Evolutionary conservation across 2,329 filamentous ascomycete species (phyloP), one percentile per base, ranked within the genome.

Genomic region (Sclerotinia borealis): DNA sequence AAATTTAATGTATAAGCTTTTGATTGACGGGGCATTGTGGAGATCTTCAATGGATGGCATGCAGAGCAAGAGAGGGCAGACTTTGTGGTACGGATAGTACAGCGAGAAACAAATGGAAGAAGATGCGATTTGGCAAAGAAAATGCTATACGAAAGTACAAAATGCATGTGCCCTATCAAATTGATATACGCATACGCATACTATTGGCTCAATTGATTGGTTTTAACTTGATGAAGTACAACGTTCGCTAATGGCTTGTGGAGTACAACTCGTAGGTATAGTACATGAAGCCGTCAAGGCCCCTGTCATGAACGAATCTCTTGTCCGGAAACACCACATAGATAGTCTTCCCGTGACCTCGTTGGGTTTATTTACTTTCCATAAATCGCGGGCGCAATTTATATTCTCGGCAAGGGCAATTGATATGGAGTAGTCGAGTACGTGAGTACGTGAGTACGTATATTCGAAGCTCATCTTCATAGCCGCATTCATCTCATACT

Each of bases 191-290:
- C 27, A 31, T 43, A n/a, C 11, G 11, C 27, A n/a, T 13, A n/a
- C 29, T 19, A 2, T n/a, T 22, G 19, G 27, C n/a, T 54, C 27
- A 39, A n/a, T 19, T 29, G 9, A 41, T 45, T 31, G 27, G 41
- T 59, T 17, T 8, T 45, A 25, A 29, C 15, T 9, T 36, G 17
- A 27, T 27, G 22, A 27, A 49, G 37, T 48, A 47, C 41, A 59
- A 37, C 51, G 25, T 55, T 55, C 51, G n/a, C 15, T 27, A 55
- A 10, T 55, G n/a, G 51, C 51, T 55, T 27, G 51, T 55, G 36
- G 10, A 27, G 36, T 41, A 29, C 9, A 50, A 2, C 48, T 50
- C 10, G 48, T 27, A 50, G 31, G 25, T 25, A 22, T 22, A 47
- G 43, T 54, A 37, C 34, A 11, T 27, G 45, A 48, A 48, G 45